A percentile compares a stretch with the other conserved stretches of the same genome.
phyloP scores from a whole-genome alignment of 1,284 basidiomycete species.

The Clitocybe nebularis region DNA sequence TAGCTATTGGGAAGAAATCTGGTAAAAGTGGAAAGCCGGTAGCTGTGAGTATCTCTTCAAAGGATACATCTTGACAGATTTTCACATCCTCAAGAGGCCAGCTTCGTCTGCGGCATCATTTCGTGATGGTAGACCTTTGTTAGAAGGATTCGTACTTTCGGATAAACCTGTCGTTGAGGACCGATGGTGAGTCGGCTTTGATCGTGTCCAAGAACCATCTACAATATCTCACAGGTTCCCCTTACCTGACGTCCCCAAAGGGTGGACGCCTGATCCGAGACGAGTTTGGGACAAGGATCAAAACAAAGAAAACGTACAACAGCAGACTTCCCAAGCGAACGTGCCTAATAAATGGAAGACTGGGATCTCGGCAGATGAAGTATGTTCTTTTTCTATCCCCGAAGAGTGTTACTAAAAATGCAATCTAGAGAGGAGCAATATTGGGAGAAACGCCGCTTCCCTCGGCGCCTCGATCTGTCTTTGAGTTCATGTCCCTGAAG shows the following conservation, averaged over 20 bases:
- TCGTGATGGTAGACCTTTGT: slow-evolving; percentile 70
- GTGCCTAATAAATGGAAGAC: slow-evolving; percentile 43
- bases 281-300: slow-evolving; percentile 66
- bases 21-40: slow-evolving; percentile 18
- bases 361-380: slow-evolving; percentile 67
- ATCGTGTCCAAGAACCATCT: slow-evolving; percentile 9
- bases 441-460: slow-evolving; percentile 80
- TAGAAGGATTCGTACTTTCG: slow-evolving; percentile 74
- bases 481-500: slow-evolving; percentile 91
- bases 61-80: background rate
- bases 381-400: slow-evolving; percentile 27
- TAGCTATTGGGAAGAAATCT: slow-evolving; percentile 31
- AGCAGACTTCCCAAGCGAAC: slow-evolving; percentile 20
- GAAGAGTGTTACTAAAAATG: background rate
- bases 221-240: slow-evolving; percentile 59
- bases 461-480: slow-evolving; percentile 74
- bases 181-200: slow-evolving; percentile 51
- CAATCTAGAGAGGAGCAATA: slow-evolving; percentile 66
- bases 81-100: slow-evolving; percentile 35
- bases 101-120: slow-evolving; percentile 37
- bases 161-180: slow-evolving; percentile 69
- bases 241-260: slow-evolving; percentile 73
- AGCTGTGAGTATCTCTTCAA: too few relatives aligned
- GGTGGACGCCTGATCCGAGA: slow-evolving; percentile 83
- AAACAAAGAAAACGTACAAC: slow-evolving; percentile 46